A percentile compares a stretch with the other conserved stretches of the same genome.
Conservation (phyloP, 2,329 filamentous ascomycete species). For the Colletotrichum cordylinicola region DNA sequence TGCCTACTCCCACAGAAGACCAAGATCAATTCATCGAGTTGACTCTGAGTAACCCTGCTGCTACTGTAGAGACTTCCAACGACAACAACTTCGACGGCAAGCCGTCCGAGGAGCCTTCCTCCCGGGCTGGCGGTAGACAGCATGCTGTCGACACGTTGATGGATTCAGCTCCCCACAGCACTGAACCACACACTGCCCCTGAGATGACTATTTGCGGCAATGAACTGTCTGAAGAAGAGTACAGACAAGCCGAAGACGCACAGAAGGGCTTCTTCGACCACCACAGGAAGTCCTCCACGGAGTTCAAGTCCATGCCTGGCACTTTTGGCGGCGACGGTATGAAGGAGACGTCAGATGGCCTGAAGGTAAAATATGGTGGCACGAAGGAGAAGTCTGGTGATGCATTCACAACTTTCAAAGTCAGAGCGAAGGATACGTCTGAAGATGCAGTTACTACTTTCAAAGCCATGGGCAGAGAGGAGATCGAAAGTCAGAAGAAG, state of each 20-base stretch:
- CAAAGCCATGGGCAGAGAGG: neutral
- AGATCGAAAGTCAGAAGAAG: neutral
- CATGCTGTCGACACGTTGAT: neutral
- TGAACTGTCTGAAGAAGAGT: neutral
- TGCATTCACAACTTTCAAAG: neutral
- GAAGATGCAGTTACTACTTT: neutral
- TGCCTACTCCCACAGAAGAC: neutral
- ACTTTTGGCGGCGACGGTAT: neutral
- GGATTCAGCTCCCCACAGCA: neutral
- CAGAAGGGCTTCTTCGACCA: neutral
- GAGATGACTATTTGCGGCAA: neutral
- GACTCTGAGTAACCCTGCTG: neutral
- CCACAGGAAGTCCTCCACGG: slow-evolving; percentile 7
- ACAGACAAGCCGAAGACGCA: neutral
- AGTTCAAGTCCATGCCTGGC: neutral
- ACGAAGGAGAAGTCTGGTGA: neutral
- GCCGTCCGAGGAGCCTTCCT: neutral
- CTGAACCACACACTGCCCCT: neutral
- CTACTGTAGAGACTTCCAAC: neutral
- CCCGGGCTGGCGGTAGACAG: neutral
- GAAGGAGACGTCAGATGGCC: neutral
- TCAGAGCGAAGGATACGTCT: neutral
- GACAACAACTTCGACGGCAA: neutral
- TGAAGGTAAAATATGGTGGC: neutral
- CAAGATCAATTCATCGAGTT: neutral